Evolutionary conservation across 148 eudicot species (phyloP), one percentile per base, ranked within the genome.

Genomic region (Drosera capensis): DNA sequence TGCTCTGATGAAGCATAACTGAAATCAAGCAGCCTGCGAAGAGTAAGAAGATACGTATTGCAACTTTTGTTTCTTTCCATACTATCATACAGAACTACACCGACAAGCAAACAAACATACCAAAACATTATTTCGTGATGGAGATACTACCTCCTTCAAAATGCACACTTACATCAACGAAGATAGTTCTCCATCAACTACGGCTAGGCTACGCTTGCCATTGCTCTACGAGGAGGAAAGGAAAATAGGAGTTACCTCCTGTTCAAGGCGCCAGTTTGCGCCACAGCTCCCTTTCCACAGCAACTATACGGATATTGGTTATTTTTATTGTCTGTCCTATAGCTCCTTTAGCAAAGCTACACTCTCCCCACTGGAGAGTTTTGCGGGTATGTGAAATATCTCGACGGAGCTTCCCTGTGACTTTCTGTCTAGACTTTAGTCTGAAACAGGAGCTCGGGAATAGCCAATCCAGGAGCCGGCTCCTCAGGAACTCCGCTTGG

Each of bases 361-460:
- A 64, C 86, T 56, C 92, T 75, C 17, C 74, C 80, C 3, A 69
- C 77, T 14, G 93, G 96, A 43, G 93, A 81, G 60, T 64, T 58
- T 8, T 86, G 90, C 20, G 45, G 86, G 29, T 47, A 43, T 3
- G 83, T 62, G 39, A 56, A 57, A 40, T 57, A 74, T 46, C 70
- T 59, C 52, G 67, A 76, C 50, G 77, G 62, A 41, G 55, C 48
- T 48, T 62, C 77, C 8, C n/a, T 53, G 40, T 47, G 65, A 30
- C 26, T 36, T 37, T 20, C 37, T 29, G 23, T 65, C 11, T 61
- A 22, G 24, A 55, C 30, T 52, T 57, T 73, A 42, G 47, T 36
- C 26, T 45, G 63, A 41, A 28, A 25, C 15, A 55, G 35, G 13
- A 17, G 49, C 18, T 45, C 43, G 21, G 55, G 45, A 39, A 64